Conservation (phyloP, 2,329 filamentous ascomycete species). For the Monilinia fructicola region DNA sequence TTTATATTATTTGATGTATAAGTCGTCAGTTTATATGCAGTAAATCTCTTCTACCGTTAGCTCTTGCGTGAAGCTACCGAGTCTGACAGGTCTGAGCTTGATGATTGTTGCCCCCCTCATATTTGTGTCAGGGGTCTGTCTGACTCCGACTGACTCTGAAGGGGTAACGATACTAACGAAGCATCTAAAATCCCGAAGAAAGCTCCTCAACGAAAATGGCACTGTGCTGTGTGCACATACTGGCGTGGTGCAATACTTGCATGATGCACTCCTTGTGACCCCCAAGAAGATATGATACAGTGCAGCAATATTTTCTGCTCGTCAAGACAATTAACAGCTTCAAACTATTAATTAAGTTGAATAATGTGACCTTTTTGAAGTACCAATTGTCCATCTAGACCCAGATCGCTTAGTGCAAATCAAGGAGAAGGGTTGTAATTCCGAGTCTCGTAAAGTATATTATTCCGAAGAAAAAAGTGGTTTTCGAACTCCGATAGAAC, state of each 20-base stretch:
- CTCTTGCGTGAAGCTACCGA: neutral
- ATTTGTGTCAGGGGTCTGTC: slow-evolving; percentile 10
- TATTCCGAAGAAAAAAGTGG: slow-evolving; percentile 2
- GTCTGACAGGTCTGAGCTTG: slow-evolving; percentile 3
- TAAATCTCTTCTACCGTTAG: neutral
- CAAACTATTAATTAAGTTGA: slow-evolving; percentile 10
- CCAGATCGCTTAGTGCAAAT: neutral
- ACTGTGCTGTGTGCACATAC: slow-evolving; percentile 7
- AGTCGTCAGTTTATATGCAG: neutral
- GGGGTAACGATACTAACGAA: slow-evolving; percentile 6
- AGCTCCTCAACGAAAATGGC: slow-evolving; percentile 17
- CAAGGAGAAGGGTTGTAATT: neutral
- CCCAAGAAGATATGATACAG: slow-evolving; percentile 1
- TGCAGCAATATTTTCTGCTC: neutral
- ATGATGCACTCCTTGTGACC: slow-evolving; percentile 1
- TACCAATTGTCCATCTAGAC: slow-evolving; percentile 1
- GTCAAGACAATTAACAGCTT: slow-evolving; percentile 1
- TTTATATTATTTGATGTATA: neutral
- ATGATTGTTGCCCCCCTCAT: slow-evolving; percentile 4
- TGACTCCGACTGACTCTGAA: slow-evolving; percentile 6
- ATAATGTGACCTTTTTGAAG: neutral
- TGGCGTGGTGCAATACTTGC: slow-evolving; percentile 6
- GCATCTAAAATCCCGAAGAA: slow-evolving; percentile 11
- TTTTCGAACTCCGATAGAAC: slow-evolving; percentile 4
- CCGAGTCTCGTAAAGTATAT: slow-evolving; percentile 9